Evolutionary conservation across 345 rosid species (phyloP).

Genomic region (Hibiscus mutabilis): DNA sequence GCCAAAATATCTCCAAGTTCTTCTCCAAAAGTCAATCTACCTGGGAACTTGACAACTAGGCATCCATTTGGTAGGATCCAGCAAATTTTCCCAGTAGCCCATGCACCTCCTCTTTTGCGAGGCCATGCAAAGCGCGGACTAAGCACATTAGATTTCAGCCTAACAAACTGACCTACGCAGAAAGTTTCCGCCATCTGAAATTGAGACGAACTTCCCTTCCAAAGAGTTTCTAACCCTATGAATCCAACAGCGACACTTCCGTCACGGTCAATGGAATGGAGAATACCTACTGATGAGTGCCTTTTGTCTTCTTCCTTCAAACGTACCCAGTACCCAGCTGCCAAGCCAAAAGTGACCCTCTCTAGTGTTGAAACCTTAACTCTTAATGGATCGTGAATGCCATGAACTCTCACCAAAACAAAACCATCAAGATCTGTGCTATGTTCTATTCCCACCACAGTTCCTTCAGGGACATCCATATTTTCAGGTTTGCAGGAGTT

Average conservation of each 20-base stretch:
- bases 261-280: conserved; percentile 64
- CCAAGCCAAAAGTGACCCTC: conserved; percentile 64
- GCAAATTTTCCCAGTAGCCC: conserved; percentile 83
- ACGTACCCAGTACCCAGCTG: conserved; percentile 90
- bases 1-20: conserved; percentile 50
- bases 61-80: conserved; percentile 73
- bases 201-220: conserved; percentile 70
- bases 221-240: conserved; percentile 63
- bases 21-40: conserved; percentile 52
- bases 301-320: conserved; percentile 62
- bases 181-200: conserved; percentile 82
- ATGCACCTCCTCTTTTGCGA: conserved; percentile 41
- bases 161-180: conserved; percentile 70
- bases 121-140: conserved; percentile 90
- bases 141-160: conserved; percentile 50
- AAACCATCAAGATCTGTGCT: conserved; percentile 48
- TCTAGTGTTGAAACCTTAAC: conserved; percentile 61
- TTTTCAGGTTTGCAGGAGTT: conserved; percentile 50
- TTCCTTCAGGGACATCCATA: conserved; percentile 85
- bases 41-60: conserved; percentile 71
- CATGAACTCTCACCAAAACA: conserved; percentile 75
- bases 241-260: conserved; percentile 70
- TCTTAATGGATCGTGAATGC: conserved; percentile 81
- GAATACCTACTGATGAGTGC: conserved; percentile 75
- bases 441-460: conserved; percentile 63